A percentile compares a stretch with the other conserved stretches of the same genome.
Conservation (phyloP, 164 flowering plant genomes). For the Chloranthus sessilifolius region DNA sequence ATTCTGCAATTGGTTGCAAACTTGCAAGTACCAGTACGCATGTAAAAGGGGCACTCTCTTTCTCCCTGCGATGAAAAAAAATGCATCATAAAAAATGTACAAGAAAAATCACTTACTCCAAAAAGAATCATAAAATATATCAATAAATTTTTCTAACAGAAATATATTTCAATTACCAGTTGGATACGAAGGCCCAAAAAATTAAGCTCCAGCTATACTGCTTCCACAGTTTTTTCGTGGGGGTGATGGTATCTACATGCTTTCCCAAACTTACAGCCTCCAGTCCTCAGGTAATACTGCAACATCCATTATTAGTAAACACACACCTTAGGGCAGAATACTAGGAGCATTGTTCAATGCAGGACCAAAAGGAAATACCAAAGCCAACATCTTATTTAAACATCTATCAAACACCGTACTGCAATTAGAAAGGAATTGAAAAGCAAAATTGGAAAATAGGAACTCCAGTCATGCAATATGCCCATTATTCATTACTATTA, state of each 20-base stretch:
- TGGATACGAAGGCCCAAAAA: conserved; percentile 86
- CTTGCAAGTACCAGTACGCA: conserved; percentile 94
- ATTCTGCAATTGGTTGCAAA: conserved; percentile 75
- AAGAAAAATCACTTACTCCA: too few species aligned
- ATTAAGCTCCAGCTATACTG: conserved; percentile 49
- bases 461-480: too few species aligned
- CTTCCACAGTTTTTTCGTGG: conserved; percentile 30
- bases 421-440: too few species aligned
- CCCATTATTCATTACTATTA: too few species aligned
- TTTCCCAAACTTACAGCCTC: conserved; percentile 77
- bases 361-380: too few species aligned
- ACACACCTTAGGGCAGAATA: too few species aligned
- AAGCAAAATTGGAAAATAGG: too few species aligned
- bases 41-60: conserved; percentile 81
- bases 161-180: conserved; percentile 38
- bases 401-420: too few species aligned
- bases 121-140: too few species aligned
- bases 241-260: conserved; percentile 70
- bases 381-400: too few species aligned
- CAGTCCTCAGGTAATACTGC: conserved; percentile 76
- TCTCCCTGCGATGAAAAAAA: conserved; percentile 55
- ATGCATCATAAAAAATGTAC: background rate
- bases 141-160: too few species aligned
- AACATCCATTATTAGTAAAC: conserved; percentile 14
- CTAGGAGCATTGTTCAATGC: too few species aligned